Percentiles rank a stretch among this genome's conserved stretches.
Conservation (phyloP, 2,329 filamentous ascomycete species). For the Colletotrichum nymphaeae region DNA sequence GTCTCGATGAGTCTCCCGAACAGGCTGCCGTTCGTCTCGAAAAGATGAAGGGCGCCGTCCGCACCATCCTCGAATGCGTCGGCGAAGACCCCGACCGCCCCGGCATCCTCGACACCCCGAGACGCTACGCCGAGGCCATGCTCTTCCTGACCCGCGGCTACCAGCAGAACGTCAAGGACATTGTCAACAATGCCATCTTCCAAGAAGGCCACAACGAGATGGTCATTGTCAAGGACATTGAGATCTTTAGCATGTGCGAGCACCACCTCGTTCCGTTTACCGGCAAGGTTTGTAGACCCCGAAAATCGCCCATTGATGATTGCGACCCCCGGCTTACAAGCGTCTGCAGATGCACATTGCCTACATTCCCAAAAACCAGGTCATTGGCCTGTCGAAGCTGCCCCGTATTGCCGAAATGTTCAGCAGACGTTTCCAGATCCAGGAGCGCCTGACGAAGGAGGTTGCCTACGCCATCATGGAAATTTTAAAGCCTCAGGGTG, state of each 20-base stretch:
- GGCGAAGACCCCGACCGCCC: constrained; percentile 76
- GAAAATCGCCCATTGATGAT: neutral
- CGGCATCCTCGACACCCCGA: constrained; percentile 76
- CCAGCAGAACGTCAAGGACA: constrained; percentile 90
- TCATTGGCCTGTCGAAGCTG: constrained; percentile 95
- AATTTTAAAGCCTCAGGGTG: constrained; percentile 91
- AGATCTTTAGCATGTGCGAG: constrained; percentile 94
- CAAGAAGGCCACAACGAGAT: constrained; percentile 97
- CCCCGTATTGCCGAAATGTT: constrained; percentile 98
- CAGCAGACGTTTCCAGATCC: constrained; percentile 90
- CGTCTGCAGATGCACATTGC: constrained; percentile 90
- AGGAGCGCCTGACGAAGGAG: constrained; percentile 95
- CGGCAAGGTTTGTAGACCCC: constrained; percentile 75
- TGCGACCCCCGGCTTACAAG: neutral
- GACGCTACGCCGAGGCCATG: constrained; percentile 94
- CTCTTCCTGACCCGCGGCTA: constrained; percentile 97
- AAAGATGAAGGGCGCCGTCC: constrained; percentile 71
- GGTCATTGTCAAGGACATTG: constrained; percentile 98
- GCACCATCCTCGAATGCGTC: constrained; percentile 75
- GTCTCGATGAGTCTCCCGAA: constrained; percentile 67
- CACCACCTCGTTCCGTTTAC: constrained; percentile 97
- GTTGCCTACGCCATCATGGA: constrained; percentile 95
- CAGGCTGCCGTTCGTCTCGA: constrained; percentile 63
- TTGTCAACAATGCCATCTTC: constrained; percentile 95
- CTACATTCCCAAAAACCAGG: constrained; percentile 91